These are phyloP conservation scores for Selaginella tamariscina DNA, from an alignment of 75 land plant genomes.

Conservation along the genomic window DNA sequence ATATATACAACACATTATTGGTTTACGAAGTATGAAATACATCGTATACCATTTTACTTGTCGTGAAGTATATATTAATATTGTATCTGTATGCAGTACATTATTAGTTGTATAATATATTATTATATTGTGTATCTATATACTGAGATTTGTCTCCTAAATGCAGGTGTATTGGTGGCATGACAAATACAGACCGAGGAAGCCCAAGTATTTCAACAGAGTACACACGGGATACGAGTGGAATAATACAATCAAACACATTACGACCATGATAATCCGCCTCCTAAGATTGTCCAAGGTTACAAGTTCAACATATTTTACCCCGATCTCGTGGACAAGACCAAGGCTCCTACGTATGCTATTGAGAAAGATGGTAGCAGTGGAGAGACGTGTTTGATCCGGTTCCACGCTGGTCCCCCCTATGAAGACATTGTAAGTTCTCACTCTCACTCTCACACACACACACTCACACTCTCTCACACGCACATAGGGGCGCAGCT, in stretches of 20 bases:
- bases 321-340: constrained; percentile 93
- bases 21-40: too few species aligned
- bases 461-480: too few species aligned
- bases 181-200: constrained; percentile 93
- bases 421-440: constrained; percentile 91
- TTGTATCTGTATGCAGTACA: too few species aligned
- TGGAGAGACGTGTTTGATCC: constrained; percentile 77
- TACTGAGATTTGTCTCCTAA: neutral
- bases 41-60: too few species aligned
- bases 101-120: too few species aligned
- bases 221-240: constrained; percentile 99
- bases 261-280: constrained; percentile 98
- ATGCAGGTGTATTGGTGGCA: constrained; percentile 99
- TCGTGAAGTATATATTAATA: too few species aligned
- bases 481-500: too few species aligned
- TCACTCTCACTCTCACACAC: too few species aligned
- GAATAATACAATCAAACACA: constrained; percentile 99
- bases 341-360: constrained; percentile 66
- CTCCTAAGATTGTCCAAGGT: constrained; percentile 98
- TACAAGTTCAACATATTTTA: constrained; percentile 98
- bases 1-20: too few species aligned
- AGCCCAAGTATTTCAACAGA: constrained; percentile 97
- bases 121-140: too few species aligned
- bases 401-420: constrained; percentile 99
- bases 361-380: constrained; percentile 90